phyloP scores from a whole-genome alignment of 257 asterid species.

The Nicotiana undulata region DNA sequence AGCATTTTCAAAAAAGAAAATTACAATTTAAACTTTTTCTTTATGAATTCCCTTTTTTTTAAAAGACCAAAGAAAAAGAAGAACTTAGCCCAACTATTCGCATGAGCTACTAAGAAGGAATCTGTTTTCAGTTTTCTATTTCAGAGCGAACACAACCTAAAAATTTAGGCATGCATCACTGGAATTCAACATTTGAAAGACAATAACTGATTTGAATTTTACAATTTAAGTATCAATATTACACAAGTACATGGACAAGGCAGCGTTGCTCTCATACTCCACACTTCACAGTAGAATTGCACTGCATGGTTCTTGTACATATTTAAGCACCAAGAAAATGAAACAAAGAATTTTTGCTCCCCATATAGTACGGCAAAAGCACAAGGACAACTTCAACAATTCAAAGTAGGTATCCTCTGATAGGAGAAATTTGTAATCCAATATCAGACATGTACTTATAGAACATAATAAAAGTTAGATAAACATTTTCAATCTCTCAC shows the following conservation, averaged over 20 bases:
- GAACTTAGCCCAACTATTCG: background rate
- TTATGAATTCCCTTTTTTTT: background rate
- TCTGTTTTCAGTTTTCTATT: background rate
- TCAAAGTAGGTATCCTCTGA: background rate
- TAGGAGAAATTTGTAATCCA: background rate
- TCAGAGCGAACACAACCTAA: background rate
- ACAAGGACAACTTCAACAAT: background rate
- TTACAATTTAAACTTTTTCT: background rate
- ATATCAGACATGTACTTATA: background rate
- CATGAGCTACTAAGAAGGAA: background rate
- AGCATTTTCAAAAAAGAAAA: background rate
- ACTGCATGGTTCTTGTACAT: background rate
- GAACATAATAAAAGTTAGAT: background rate
- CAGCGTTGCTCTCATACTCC: background rate
- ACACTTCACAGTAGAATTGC: background rate
- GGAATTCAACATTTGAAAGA: background rate
- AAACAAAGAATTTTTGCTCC: background rate
- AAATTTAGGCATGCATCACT: background rate
- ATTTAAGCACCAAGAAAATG: background rate
- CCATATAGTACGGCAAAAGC: background rate
- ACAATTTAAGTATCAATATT: background rate
- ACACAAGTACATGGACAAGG: background rate
- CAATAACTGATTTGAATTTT: background rate
- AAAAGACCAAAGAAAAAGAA: background rate
- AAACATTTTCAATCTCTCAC: background rate